Conservation (phyloP, 225 moss, liverwort and hornwort species). For the Sphagnum tenellum region DNA sequence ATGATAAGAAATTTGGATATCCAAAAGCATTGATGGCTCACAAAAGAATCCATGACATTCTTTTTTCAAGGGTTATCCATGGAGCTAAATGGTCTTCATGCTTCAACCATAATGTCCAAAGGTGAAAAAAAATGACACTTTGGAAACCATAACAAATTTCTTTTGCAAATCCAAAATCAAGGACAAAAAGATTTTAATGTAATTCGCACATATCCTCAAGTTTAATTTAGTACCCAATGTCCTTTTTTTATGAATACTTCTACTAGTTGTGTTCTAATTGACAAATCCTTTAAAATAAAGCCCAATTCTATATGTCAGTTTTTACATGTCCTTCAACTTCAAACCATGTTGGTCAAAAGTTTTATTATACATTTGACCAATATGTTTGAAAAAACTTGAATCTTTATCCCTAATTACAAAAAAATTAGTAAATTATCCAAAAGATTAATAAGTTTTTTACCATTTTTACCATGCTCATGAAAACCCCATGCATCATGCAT, state of each 20-base stretch:
- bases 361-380: background rate
- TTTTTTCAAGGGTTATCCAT: background rate
- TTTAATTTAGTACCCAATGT: background rate
- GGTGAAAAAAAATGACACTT: background rate
- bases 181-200: background rate
- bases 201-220: background rate
- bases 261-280: rapidly evolving
- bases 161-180: background rate
- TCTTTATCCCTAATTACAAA: background rate
- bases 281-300: background rate
- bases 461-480: constrained; percentile 1
- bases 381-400: background rate
- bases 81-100: background rate
- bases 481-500: background rate
- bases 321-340: background rate
- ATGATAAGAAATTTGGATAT: no score
- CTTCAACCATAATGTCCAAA: constrained; percentile 1
- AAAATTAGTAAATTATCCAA: background rate
- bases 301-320: background rate
- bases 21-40: no score
- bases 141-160: background rate
- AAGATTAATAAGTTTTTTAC: background rate
- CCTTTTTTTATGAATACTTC: background rate
- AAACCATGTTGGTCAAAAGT: background rate
- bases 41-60: background rate